Conservation (phyloP, 352 stramenopile species). For the Phytopythium kandeliae region DNA sequence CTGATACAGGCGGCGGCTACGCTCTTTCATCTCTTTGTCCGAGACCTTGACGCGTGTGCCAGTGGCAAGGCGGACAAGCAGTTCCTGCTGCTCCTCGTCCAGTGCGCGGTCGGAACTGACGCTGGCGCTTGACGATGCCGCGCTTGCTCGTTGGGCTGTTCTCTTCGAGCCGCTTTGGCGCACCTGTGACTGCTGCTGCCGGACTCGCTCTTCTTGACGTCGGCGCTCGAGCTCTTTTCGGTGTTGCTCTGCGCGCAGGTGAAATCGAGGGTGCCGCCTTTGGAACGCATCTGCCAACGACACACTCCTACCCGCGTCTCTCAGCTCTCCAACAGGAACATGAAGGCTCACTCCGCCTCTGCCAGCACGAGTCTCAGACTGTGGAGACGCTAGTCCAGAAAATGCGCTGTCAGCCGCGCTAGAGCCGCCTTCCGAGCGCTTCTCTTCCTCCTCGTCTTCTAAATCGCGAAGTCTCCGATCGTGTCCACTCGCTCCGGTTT, state of each 20-base stretch:
- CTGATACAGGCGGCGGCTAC: conserved; percentile 56
- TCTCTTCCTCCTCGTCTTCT: conserved; percentile 19
- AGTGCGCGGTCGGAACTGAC: conserved; percentile 1
- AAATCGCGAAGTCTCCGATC: background rate
- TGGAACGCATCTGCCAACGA: conserved; percentile 63
- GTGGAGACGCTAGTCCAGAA: background rate
- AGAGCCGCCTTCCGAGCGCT: conserved; percentile 17
- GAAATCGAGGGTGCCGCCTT: conserved; percentile 49
- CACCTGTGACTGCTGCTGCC: conserved; percentile 13
- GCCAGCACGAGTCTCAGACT: background rate
- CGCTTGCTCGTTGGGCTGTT: background rate
- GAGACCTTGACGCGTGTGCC: conserved; percentile 55
- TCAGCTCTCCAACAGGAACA: background rate
- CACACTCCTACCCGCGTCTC: conserved; percentile 8
- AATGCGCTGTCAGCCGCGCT: background rate
- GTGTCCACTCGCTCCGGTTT: background rate
- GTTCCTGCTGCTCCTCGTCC: conserved; percentile 14
- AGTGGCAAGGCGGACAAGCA: conserved; percentile 43
- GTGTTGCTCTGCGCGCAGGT: conserved; percentile 15
- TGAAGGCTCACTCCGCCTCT: background rate
- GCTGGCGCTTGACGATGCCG: background rate
- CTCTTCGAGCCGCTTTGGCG: conserved; percentile 1
- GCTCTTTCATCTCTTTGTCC: conserved; percentile 56
- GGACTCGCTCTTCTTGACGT: conserved; percentile 23
- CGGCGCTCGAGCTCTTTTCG: conserved; percentile 17